Evolutionary conservation across 2,329 filamentous ascomycete species (phyloP).

Genomic region (Colletotrichum sublineola): DNA sequence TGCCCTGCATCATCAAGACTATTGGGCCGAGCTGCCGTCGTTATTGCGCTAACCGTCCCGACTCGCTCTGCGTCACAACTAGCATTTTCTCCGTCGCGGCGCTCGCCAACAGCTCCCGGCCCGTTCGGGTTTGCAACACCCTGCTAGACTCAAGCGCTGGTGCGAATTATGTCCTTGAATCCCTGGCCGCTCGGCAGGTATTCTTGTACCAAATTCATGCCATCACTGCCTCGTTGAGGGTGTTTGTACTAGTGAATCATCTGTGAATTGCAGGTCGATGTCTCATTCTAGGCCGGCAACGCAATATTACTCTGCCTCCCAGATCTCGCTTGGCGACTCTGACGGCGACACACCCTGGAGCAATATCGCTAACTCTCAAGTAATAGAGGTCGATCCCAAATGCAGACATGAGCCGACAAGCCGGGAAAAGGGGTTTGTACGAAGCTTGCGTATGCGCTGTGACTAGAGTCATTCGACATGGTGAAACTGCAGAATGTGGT

Average conservation of each 20-base stretch:
- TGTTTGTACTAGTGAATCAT: background rate
- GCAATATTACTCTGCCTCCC: background rate
- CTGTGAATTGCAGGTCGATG: background rate
- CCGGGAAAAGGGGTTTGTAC: background rate
- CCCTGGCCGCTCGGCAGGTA: conserved; percentile 14
- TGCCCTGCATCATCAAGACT: conserved; percentile 22
- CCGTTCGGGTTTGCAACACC: conserved; percentile 19
- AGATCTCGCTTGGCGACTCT: background rate
- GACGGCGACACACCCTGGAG: background rate
- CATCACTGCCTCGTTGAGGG: conserved; percentile 7
- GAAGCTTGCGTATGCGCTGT: conserved; percentile 18
- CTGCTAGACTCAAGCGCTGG: conserved; percentile 28
- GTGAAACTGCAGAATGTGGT: conserved; percentile 16
- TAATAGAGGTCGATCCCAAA: background rate
- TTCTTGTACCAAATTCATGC: conserved; percentile 17
- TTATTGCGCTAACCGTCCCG: conserved; percentile 8
- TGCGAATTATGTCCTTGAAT: conserved; percentile 12
- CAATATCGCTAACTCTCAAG: no score
- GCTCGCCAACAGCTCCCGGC: conserved; percentile 36
- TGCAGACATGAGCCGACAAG: background rate
- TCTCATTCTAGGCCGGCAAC: background rate
- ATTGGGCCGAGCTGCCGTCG: conserved; percentile 11
- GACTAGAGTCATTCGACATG: conserved; percentile 1
- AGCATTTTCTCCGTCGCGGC: conserved; percentile 22
- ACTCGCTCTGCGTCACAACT: conserved; percentile 6